phyloP scores from a whole-genome alignment of 768 basidiomycete genomes.

The Pisolithus tinctorius region DNA sequence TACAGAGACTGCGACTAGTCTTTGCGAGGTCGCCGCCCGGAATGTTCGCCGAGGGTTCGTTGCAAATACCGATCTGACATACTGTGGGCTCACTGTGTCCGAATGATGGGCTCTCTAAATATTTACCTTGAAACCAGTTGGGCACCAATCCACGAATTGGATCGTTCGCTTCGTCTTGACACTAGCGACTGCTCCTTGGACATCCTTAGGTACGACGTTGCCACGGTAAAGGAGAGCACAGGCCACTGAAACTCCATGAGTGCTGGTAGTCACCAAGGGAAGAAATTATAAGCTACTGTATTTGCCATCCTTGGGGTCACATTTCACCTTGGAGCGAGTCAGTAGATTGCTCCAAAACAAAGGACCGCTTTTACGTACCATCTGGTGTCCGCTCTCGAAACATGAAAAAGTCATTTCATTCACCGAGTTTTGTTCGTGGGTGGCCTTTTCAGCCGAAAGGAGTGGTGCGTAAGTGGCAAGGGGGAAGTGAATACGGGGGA shows the following conservation, averaged over 20 bases:
- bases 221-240: constrained; percentile 91
- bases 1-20: constrained; percentile 90
- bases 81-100: constrained; percentile 14
- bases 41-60: constrained; percentile 87
- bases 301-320: constrained; percentile 97
- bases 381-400: constrained; percentile 95
- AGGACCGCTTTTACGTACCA: constrained; percentile 44
- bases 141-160: constrained; percentile 98
- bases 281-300: constrained; percentile 62
- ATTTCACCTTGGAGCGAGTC: constrained; percentile 46
- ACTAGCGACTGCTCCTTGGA: constrained; percentile 82
- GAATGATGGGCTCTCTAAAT: background rate
- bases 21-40: constrained; percentile 95
- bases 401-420: constrained; percentile 98
- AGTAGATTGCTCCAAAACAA: background rate
- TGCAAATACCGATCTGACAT: constrained; percentile 87
- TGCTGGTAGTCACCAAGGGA: constrained; percentile 6
- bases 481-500: constrained; percentile 98
- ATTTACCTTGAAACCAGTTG: constrained; percentile 86
- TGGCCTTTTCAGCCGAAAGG: constrained; percentile 90
- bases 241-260: constrained; percentile 52
- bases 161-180: constrained; percentile 99
- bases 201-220: constrained; percentile 96
- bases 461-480: constrained; percentile 94
- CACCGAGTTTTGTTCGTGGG: constrained; percentile 95